A percentile compares a stretch with the other conserved stretches of the same genome.
Evolutionary conservation across 2,329 filamentous ascomycete species (phyloP).

Genomic region (Pyricularia sp.): DNA sequence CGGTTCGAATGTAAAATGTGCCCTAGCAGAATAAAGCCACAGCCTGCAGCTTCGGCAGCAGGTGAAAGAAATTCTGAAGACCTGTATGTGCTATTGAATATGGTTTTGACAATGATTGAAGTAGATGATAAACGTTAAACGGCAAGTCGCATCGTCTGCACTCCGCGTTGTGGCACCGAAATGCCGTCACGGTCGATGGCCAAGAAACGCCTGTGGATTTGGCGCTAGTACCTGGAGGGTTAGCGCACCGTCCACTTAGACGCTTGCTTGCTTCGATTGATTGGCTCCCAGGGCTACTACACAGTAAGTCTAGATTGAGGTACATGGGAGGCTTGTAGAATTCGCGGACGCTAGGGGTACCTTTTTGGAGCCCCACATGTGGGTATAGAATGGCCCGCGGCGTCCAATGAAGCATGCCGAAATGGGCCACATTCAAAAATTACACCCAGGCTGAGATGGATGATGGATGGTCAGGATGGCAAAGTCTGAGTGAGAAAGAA

Average conservation of each 20-base stretch:
- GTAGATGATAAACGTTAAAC: neutral
- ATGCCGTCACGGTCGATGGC: neutral
- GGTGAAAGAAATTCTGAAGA: neutral
- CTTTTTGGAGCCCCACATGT: neutral
- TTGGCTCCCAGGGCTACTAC: neutral
- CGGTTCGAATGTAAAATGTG: neutral
- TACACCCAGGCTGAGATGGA: neutral
- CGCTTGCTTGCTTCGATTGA: neutral
- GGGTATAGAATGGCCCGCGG: neutral
- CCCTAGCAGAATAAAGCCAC: neutral
- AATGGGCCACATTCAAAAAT: constrained; percentile 1
- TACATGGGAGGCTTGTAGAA: neutral
- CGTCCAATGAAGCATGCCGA: neutral
- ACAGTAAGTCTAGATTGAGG: neutral
- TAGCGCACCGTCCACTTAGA: neutral
- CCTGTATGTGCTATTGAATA: neutral
- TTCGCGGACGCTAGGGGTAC: neutral
- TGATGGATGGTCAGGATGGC: neutral
- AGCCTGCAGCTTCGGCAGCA: neutral
- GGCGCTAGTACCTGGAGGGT: neutral
- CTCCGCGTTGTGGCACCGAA: neutral
- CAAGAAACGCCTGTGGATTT: neutral
- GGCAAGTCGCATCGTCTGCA: neutral
- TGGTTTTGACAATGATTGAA: neutral
- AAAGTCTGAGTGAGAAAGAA: neutral